Evolutionary conservation across 75 land plant species (phyloP).

Genomic region (Cryptomeria japonica): DNA sequence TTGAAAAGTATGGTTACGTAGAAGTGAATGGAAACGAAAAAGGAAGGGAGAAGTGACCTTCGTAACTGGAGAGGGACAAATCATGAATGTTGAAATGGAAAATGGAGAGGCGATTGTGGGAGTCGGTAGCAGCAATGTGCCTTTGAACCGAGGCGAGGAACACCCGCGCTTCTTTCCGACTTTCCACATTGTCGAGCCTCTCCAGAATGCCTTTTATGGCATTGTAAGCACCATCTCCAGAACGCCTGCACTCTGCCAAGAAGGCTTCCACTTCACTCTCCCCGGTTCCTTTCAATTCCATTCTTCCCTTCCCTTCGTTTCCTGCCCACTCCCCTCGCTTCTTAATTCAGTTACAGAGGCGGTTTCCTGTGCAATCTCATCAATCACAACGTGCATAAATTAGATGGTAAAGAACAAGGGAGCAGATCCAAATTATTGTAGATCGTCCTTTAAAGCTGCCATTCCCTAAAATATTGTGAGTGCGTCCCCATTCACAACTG

Average conservation of each 20-base stretch:
- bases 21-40: neutral
- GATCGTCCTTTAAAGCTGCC: too few species aligned
- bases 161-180: conserved; percentile 21
- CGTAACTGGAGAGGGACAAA: conserved; percentile 37
- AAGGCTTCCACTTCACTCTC: conserved; percentile 7
- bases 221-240: conserved; percentile 48
- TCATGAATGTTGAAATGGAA: conserved; percentile 47
- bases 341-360: too few species aligned
- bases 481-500: too few species aligned
- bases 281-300: neutral
- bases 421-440: too few species aligned
- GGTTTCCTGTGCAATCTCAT: too few species aligned
- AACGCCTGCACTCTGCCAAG: conserved; percentile 39
- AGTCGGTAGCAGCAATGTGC: neutral
- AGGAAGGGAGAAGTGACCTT: conserved; percentile 25
- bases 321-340: neutral
- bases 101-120: conserved; percentile 21
- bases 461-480: too few species aligned
- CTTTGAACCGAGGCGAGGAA: conserved; percentile 31
- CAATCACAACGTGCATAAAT: too few species aligned
- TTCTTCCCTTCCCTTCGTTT: neutral
- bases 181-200: conserved; percentile 27
- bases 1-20: neutral
- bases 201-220: conserved; percentile 41
- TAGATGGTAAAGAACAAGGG: too few species aligned